phyloP scores from a whole-genome alignment of 352 stramenopile genomes.

The Phytophthora pseudosyringae region DNA sequence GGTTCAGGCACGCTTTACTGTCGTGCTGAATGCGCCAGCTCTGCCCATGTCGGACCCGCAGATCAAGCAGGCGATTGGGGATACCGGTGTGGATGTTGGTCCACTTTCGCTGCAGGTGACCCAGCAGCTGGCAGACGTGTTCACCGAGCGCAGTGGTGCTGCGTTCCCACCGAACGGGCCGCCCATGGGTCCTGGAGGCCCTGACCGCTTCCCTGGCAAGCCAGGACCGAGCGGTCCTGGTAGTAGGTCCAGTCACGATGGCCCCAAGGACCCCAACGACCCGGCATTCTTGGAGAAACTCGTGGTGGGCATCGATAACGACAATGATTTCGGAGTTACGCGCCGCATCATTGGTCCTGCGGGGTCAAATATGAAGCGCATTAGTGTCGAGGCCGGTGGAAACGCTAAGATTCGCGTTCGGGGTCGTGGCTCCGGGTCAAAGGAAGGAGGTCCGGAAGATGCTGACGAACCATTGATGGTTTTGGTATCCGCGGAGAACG shows the following conservation, averaged over 20 bases:
- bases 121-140: slow-evolving; percentile 76
- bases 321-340: slow-evolving; percentile 86
- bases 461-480: slow-evolving; percentile 83
- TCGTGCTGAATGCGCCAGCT: slow-evolving; percentile 76
- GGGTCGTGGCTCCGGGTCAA: slow-evolving; percentile 80
- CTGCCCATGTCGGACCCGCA: slow-evolving; percentile 72
- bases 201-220: slow-evolving; percentile 29
- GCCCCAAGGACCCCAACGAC: slow-evolving; percentile 36
- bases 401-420: slow-evolving; percentile 88
- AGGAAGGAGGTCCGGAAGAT: slow-evolving; percentile 76
- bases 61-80: slow-evolving; percentile 74
- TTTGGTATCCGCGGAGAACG: slow-evolving; percentile 85
- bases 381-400: slow-evolving; percentile 79
- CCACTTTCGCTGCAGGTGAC: slow-evolving; percentile 69
- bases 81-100: slow-evolving; percentile 62
- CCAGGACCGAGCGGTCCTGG: slow-evolving; percentile 21
- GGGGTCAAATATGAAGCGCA: slow-evolving; percentile 88
- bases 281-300: slow-evolving; percentile 73
- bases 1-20: slow-evolving; percentile 75
- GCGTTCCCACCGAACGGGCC: slow-evolving; percentile 52
- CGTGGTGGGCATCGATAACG: slow-evolving; percentile 85
- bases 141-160: slow-evolving; percentile 65
- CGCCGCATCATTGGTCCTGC: slow-evolving; percentile 83
- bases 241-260: slow-evolving; percentile 22
- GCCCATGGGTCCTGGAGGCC: slow-evolving; percentile 28